phyloP scores from a whole-genome alignment of 2,329 filamentous ascomycete genomes.

The Apiospora sp. region DNA sequence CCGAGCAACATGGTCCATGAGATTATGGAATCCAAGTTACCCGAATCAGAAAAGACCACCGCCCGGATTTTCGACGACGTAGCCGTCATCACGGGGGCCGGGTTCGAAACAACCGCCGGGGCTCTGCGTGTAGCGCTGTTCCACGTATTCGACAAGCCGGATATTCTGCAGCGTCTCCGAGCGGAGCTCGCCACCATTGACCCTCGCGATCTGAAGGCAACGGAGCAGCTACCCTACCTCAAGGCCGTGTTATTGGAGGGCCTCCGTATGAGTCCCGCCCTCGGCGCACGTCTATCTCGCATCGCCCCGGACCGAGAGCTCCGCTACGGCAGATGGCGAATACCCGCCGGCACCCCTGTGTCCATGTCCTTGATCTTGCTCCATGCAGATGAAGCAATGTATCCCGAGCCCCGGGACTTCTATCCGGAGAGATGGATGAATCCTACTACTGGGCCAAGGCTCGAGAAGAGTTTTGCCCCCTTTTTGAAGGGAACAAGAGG shows the following conservation, averaged over 20 bases:
- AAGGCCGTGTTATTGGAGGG: conserved; percentile 60
- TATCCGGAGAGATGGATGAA: conserved; percentile 41
- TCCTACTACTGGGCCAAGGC: background rate
- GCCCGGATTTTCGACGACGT: background rate
- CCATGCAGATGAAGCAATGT: conserved; percentile 45
- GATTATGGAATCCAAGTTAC: background rate
- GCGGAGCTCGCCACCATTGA: background rate
- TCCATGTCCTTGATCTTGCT: conserved; percentile 49
- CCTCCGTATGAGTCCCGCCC: conserved; percentile 56
- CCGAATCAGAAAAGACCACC: background rate
- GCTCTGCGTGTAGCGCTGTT: background rate
- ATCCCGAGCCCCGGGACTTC: conserved; percentile 43
- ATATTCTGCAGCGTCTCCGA: background rate
- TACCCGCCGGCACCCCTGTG: conserved; percentile 45
- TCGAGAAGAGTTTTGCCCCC: background rate
- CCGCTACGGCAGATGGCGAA: conserved; percentile 36
- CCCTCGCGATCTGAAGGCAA: background rate
- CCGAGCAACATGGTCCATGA: background rate
- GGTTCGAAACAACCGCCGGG: background rate
- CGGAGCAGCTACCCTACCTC: conserved; percentile 51
- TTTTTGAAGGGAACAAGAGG: background rate
- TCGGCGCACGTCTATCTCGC: conserved; percentile 56
- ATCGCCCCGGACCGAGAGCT: conserved; percentile 47
- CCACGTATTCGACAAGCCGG: background rate
- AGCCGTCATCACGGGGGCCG: background rate